A percentile compares a stretch with the other conserved stretches of the same genome.
phyloP scores from a whole-genome alignment of 2,329 filamentous ascomycete species.

The Coniochaeta prunicola region DNA sequence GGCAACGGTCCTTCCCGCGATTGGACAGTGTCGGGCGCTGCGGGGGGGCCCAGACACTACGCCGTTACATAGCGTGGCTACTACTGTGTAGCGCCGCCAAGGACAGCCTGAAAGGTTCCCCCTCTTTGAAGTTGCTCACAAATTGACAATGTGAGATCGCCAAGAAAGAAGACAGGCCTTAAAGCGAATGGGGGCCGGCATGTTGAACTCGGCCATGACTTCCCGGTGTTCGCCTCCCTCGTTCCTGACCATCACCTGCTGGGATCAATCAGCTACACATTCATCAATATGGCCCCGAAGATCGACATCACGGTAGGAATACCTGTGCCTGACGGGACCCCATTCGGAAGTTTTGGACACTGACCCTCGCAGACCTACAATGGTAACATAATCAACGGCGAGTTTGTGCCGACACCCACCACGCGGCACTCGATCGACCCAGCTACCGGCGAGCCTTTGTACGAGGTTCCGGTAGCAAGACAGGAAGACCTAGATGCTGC shows the following conservation, averaged over 20 bases:
- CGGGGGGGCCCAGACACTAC: neutral
- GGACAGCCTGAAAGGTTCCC: neutral
- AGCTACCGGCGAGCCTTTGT: conserved; percentile 21
- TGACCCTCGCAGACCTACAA: conserved; percentile 8
- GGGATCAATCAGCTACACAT: neutral
- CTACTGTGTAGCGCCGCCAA: neutral
- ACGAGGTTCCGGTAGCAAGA: conserved; percentile 28
- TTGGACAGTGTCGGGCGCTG: neutral
- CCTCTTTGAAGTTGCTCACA: neutral
- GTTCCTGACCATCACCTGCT: neutral
- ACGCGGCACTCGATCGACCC: conserved; percentile 25
- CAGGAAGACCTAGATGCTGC: conserved; percentile 30
- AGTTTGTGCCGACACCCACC: conserved; percentile 8
- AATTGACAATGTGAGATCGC: neutral
- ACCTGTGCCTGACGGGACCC: neutral
- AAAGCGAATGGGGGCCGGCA: neutral
- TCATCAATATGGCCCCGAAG: neutral
- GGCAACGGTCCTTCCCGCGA: neutral
- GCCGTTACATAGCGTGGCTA: neutral
- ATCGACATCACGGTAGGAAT: neutral
- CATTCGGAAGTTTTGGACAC: neutral
- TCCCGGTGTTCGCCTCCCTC: no score
- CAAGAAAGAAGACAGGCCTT: neutral
- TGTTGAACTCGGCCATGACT: neutral
- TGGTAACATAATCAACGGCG: conserved; percentile 18